phyloP scores from a whole-genome alignment of 352 stramenopile species.

The Globisporangium parvum region DNA sequence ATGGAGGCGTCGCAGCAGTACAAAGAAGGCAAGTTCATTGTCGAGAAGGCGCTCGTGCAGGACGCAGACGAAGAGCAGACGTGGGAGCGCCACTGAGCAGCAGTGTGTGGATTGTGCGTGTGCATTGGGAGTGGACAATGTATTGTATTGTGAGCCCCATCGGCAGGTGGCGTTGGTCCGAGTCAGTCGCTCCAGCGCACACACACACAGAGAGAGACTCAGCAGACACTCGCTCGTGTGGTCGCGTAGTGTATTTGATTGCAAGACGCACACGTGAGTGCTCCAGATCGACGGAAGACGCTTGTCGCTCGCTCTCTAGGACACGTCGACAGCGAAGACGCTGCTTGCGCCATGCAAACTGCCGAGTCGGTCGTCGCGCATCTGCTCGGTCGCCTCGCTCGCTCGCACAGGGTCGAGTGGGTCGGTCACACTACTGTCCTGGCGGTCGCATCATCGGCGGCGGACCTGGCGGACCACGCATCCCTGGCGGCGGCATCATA shows the following conservation, averaged over 20 bases:
- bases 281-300: too few species aligned
- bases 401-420: background rate
- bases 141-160: background rate
- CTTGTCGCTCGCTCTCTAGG: too few species aligned
- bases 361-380: background rate
- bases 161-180: too few species aligned
- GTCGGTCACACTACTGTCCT: slow-evolving; percentile 41
- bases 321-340: too few species aligned
- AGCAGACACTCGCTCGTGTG: too few species aligned
- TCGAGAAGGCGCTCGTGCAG: slow-evolving; percentile 69
- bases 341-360: background rate
- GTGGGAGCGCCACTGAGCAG: slow-evolving; percentile 25
- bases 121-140: background rate
- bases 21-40: slow-evolving; percentile 84
- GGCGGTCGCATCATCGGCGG: slow-evolving; percentile 34
- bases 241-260: too few species aligned
- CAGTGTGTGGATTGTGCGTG: background rate
- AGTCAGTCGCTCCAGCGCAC: too few species aligned
- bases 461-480: slow-evolving; percentile 49
- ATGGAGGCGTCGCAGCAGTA: slow-evolving; percentile 82
- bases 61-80: slow-evolving; percentile 50
- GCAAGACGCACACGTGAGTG: too few species aligned
- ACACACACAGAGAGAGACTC: too few species aligned
- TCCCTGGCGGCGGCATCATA: slow-evolving; percentile 72
- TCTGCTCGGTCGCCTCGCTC: background rate